phyloP scores from a whole-genome alignment of 257 asterid species.

The Lavandula angustifolia region DNA sequence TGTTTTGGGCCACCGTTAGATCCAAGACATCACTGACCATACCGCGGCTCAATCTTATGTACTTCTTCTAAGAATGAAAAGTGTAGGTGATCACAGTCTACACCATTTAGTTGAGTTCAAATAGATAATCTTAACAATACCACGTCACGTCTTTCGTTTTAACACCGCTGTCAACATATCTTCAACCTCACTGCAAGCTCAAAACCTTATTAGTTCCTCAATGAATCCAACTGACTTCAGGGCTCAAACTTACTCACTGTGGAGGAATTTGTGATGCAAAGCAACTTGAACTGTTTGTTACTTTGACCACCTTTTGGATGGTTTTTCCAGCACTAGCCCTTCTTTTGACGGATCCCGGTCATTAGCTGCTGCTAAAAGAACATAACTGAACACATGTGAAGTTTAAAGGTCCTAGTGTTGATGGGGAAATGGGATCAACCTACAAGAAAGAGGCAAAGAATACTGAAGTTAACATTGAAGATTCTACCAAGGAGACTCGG shows the following conservation, averaged over 20 bases:
- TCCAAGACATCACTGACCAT: too few species aligned
- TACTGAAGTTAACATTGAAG: conserved; percentile 36
- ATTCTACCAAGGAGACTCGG: conserved; percentile 35
- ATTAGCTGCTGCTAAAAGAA: conserved; percentile 55
- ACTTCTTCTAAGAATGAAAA: too few species aligned
- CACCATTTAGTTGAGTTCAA: too few species aligned
- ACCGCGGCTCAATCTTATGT: too few species aligned
- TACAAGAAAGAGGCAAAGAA: conserved; percentile 28
- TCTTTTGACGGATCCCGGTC: conserved; percentile 34
- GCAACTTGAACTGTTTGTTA: conserved; percentile 58
- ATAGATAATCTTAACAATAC: conserved; percentile 4
- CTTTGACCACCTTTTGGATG: conserved; percentile 56
- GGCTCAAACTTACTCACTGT: conserved; percentile 32
- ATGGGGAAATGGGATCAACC: conserved; percentile 22
- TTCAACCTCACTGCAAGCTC: conserved; percentile 25
- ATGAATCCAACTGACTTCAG: too few species aligned
- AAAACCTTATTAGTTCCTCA: too few species aligned
- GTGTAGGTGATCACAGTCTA: too few species aligned
- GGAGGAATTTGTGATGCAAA: conserved; percentile 45
- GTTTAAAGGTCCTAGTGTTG: conserved; percentile 32
- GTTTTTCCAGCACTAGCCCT: conserved; percentile 37
- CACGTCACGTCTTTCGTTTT: background rate
- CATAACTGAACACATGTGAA: conserved; percentile 50
- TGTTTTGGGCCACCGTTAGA: too few species aligned
- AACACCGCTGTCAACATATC: conserved; percentile 17